Percentiles rank a stretch among this genome's conserved stretches.
phyloP scores from a whole-genome alignment of 306 rosid genomes.

The Glycine latifolia region DNA sequence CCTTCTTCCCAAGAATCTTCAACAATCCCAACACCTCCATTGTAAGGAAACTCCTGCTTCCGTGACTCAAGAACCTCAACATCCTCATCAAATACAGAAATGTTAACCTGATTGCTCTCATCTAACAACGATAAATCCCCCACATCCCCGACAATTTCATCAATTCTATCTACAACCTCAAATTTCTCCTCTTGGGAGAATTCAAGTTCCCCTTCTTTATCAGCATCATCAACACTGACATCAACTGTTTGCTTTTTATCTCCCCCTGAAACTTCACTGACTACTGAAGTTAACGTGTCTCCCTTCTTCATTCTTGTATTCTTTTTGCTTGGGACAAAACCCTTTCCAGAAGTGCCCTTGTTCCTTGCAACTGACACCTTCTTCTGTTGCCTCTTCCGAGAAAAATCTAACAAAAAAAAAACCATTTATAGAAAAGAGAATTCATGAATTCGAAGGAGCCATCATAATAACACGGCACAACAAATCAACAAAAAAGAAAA shows the following conservation, averaged over 20 bases:
- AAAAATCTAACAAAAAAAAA: conserved; percentile 58
- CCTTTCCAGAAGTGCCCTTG: conserved; percentile 61
- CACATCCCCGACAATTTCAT: conserved; percentile 46
- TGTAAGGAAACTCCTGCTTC: conserved; percentile 21
- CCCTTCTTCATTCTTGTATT: conserved; percentile 53
- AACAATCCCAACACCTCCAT: conserved; percentile 46
- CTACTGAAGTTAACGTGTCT: conserved; percentile 55
- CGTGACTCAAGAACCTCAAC: conserved; percentile 11
- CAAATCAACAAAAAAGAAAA: neutral
- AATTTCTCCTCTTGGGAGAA: conserved; percentile 49
- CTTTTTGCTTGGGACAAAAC: conserved; percentile 59
- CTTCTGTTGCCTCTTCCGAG: conserved; percentile 68
- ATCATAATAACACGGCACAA: neutral
- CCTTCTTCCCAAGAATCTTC: conserved; percentile 35
- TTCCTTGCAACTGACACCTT: conserved; percentile 61
- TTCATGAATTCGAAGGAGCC: conserved; percentile 11
- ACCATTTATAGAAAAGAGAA: conserved; percentile 10
- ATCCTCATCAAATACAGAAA: conserved; percentile 50
- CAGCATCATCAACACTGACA: conserved; percentile 31
- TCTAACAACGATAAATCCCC: conserved; percentile 44
- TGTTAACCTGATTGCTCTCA: conserved; percentile 36
- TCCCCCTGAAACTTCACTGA: conserved; percentile 53
- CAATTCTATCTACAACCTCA: conserved; percentile 49
- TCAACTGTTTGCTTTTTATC: conserved; percentile 37
- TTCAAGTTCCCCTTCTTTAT: conserved; percentile 47